Evolutionary conservation across 192 early-diverging fungal species (phyloP), one percentile per base, ranked within the genome.

Genomic region (Chytriomyces hyalinus): DNA sequence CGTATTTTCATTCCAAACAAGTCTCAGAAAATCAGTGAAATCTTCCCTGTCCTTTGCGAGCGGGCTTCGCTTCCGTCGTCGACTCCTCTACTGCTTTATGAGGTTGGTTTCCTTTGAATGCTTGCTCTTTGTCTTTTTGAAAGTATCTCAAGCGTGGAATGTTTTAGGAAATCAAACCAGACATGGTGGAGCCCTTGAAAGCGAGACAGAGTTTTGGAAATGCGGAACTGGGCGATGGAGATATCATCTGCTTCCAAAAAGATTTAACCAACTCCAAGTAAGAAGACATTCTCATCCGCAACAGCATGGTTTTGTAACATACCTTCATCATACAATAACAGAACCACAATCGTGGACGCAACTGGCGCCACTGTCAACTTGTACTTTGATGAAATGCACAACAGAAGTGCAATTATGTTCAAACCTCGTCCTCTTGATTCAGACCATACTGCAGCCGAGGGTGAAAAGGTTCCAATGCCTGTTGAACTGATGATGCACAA

Each of bases 211-310:
- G 92, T 1, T 96, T 96, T 81, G 61, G 63, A 3, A 64, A 81
- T 44, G 90, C 93, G 13, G 97, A 99, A 79, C 90, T 99, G 61
- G 92, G 94, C 79, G 92, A 92, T 67, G 97, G 97, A 45, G 97
- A 99, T 78, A 98, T 99, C 67, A 88, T 99, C 67, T 92, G 88
- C 74, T 91, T 92, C 81, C 95, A 97, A 82, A 82, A 81, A 22
- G 83, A 82, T 24, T 73, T 90, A 24, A 49, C 71, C 17, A 1
- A 6, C 6, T 72, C 85, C 81, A 20, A 81, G 77, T 44, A 81
- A 84, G 51, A 26, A 26, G 24, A 67, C 81, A 89, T 83, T 87
- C 81, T n/a, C 78, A 77, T 45, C 71, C 48, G 36, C 22, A 15
- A 53, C 24, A 26, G 24, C 48, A 0, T 11, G 20, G 48, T 28